phyloP scores from a whole-genome alignment of 257 asterid genomes.

The Rubia yunnanensis region DNA sequence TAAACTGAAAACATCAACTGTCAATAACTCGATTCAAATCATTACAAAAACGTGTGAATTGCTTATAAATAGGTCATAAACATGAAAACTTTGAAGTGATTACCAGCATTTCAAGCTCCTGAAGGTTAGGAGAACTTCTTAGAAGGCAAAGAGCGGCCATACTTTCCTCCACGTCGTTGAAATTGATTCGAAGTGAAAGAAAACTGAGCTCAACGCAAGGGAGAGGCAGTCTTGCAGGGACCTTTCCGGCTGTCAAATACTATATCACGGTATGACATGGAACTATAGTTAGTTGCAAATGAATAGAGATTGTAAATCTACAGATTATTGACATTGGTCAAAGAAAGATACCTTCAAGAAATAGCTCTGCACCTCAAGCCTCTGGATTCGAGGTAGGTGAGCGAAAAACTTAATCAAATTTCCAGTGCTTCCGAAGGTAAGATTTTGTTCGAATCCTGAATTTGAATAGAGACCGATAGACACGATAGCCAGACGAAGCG shows the following conservation, averaged over 20 bases:
- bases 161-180: constrained; percentile 58
- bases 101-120: constrained; percentile 82
- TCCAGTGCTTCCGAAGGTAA: constrained; percentile 55
- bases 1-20: neutral
- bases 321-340: neutral
- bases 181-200: constrained; percentile 70
- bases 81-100: neutral
- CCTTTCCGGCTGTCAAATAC: constrained; percentile 84
- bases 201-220: constrained; percentile 70
- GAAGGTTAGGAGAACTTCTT: constrained; percentile 84
- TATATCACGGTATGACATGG: constrained; percentile 19
- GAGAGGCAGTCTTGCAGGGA: constrained; percentile 57
- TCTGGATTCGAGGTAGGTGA: constrained; percentile 70
- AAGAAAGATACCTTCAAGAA: constrained; percentile 61
- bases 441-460: constrained; percentile 39
- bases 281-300: neutral
- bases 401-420: constrained; percentile 73
- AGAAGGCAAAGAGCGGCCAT: constrained; percentile 79
- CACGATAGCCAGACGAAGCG: constrained; percentile 65
- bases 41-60: neutral
- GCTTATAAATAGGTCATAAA: neutral
- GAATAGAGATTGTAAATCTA: neutral
- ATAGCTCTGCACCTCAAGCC: constrained; percentile 93
- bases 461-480: constrained; percentile 68
- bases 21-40: neutral